A percentile compares a stretch with the other conserved stretches of the same genome.
These are phyloP conservation scores for Huntiella abstrusa DNA, from an alignment of 2,329 filamentous ascomycete species.

Conservation along the genomic window DNA sequence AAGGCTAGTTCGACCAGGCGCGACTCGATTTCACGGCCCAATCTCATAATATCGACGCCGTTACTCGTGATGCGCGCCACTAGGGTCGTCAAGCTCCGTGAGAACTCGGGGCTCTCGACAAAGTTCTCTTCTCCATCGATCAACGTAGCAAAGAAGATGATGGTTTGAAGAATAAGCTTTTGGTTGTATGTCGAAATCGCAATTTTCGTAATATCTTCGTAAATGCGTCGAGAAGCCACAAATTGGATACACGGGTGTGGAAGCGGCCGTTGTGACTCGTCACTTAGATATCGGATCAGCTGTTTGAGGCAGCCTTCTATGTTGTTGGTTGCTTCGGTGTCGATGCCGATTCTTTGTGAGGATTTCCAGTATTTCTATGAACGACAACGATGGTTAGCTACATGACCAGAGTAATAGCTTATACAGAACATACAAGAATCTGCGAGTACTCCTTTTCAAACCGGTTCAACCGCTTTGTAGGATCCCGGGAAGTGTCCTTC, in stretches of 20 bases:
- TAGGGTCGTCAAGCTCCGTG: slow-evolving; percentile 70
- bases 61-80: slow-evolving; percentile 59
- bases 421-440: slow-evolving; percentile 30
- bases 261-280: slow-evolving; percentile 72
- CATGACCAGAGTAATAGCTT: neutral
- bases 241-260: slow-evolving; percentile 87
- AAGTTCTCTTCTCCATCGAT: slow-evolving; percentile 95
- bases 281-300: slow-evolving; percentile 55
- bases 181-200: slow-evolving; percentile 71
- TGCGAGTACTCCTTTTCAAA: slow-evolving; percentile 49
- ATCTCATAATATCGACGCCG: slow-evolving; percentile 40
- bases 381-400: neutral
- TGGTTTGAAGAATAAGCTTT: slow-evolving; percentile 65
- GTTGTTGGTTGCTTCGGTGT: slow-evolving; percentile 42
- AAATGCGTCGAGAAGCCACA: slow-evolving; percentile 71
- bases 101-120: slow-evolving; percentile 70
- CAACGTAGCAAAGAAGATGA: slow-evolving; percentile 73
- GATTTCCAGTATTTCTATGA: slow-evolving; percentile 34
- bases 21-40: slow-evolving; percentile 65
- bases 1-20: slow-evolving; percentile 86
- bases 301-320: slow-evolving; percentile 44
- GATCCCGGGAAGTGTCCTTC: slow-evolving; percentile 43
- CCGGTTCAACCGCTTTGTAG: slow-evolving; percentile 42
- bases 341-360: slow-evolving; percentile 38
- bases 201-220: slow-evolving; percentile 75